Evolutionary conservation across 2,329 filamentous ascomycete genomes (phyloP).

Genomic region (Cyphellophora attinorum): DNA sequence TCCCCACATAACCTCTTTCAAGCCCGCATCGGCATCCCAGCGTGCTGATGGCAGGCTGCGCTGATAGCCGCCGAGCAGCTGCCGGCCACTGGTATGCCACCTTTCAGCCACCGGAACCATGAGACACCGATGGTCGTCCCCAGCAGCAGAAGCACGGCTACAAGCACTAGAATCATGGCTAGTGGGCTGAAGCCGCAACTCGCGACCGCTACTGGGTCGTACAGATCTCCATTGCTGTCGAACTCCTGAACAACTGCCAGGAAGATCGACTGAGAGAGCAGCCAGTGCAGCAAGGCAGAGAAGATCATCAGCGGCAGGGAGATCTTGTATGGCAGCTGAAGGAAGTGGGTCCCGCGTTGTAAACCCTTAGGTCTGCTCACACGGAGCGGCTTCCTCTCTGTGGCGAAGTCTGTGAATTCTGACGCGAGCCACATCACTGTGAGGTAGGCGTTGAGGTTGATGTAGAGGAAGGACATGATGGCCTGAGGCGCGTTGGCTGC

Average conservation of each 20-base stretch:
- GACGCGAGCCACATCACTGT: conserved; percentile 38
- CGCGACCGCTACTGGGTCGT: conserved; percentile 6
- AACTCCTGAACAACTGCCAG: conserved; percentile 25
- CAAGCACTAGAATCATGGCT: conserved; percentile 14
- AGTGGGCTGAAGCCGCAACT: conserved; percentile 18
- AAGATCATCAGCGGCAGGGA: conserved; percentile 25
- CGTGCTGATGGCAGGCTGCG: too few relatives aligned
- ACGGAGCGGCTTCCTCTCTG: conserved; percentile 26
- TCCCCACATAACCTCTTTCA: too few relatives aligned
- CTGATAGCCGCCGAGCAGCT: conserved; percentile 26
- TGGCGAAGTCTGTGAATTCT: conserved; percentile 39
- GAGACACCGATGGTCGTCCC: conserved; percentile 3
- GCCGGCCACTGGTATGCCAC: conserved; percentile 20
- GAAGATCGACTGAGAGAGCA: conserved; percentile 36
- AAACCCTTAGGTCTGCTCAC: conserved; percentile 26
- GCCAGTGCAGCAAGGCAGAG: conserved; percentile 30
- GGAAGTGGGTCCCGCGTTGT: conserved; percentile 32
- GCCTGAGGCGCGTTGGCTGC: conserved; percentile 28
- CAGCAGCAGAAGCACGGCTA: conserved; percentile 7
- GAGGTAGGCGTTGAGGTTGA: conserved; percentile 25
- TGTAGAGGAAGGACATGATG: conserved; percentile 26
- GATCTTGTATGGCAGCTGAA: conserved; percentile 30
- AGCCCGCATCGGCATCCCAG: too few relatives aligned
- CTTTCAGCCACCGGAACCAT: not conserved
- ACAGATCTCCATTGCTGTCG: conserved; percentile 3